These are phyloP conservation scores for Marchantia paleacea DNA, from an alignment of 225 moss, liverwort and hornwort species.

Conservation along the genomic window DNA sequence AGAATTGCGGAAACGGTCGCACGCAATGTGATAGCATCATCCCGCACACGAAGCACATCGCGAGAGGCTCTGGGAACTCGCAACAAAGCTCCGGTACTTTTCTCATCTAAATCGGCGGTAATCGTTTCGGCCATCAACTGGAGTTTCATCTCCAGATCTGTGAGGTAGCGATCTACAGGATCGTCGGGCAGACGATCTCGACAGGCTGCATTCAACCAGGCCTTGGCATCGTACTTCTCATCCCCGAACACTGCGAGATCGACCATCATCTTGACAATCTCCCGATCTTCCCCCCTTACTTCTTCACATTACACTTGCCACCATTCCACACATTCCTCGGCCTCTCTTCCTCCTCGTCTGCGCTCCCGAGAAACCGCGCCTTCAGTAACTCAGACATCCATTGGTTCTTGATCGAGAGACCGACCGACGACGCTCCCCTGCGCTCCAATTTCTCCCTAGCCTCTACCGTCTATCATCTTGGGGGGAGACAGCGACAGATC, in stretches of 20 bases:
- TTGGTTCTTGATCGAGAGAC: neutral
- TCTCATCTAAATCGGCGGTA: conserved; percentile 77
- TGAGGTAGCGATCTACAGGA: conserved; percentile 78
- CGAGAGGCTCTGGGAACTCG: conserved; percentile 93
- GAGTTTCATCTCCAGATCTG: conserved; percentile 99
- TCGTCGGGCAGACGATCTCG: conserved; percentile 88
- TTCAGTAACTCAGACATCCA: neutral
- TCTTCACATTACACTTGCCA: neutral
- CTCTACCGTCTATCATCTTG: neutral
- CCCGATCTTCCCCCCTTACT: neutral
- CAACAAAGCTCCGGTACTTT: conserved; percentile 78
- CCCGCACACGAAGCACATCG: conserved; percentile 88
- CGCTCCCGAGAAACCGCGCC: no score
- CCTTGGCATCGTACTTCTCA: conserved; percentile 84
- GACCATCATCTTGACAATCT: conserved; percentile 65
- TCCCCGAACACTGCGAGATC: conserved; percentile 89
- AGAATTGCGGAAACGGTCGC: conserved; percentile 93
- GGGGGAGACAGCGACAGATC: no score
- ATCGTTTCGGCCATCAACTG: conserved; percentile 96
- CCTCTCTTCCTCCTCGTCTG: neutral
- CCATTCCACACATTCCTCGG: neutral
- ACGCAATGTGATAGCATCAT: conserved; percentile 86
- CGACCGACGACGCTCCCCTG: neutral
- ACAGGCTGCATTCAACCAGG: conserved; percentile 93
- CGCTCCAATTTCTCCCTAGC: neutral